Evolutionary conservation across 177 flowering plant species (phyloP).

Genomic region (Tripterygium wilfordii): DNA sequence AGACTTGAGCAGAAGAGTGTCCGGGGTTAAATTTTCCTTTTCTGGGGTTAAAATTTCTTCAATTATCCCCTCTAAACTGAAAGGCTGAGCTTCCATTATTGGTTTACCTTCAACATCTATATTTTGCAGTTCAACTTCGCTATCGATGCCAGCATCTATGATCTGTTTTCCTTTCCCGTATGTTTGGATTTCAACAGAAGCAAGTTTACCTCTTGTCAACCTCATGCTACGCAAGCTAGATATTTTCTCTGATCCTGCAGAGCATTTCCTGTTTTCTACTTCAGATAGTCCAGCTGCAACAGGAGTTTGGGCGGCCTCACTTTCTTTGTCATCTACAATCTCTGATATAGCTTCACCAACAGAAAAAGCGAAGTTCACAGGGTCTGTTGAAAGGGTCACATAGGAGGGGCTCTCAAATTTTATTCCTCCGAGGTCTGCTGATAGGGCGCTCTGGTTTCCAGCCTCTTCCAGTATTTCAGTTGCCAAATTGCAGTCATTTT

Average conservation of each 20-base stretch:
- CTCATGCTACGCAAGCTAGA: constrained; percentile 29
- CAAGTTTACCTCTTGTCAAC: constrained; percentile 60
- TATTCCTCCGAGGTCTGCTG: background rate
- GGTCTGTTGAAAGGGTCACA: constrained; percentile 2
- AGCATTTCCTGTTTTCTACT: constrained; percentile 11
- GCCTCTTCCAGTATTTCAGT: background rate
- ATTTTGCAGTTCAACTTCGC: constrained; percentile 7
- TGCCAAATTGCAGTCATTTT: too few species aligned
- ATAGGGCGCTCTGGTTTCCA: constrained; percentile 3
- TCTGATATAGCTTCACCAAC: constrained; percentile 7
- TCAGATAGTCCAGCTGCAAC: constrained; percentile 3
- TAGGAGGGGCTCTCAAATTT: constrained; percentile 2
- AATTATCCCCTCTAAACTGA: constrained; percentile 23
- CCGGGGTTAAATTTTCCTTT: constrained; percentile 69
- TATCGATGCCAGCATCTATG: background rate
- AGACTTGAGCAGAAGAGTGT: constrained; percentile 25
- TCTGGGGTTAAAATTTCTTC: constrained; percentile 57
- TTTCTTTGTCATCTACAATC: constrained; percentile 8
- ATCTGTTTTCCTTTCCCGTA: constrained; percentile 19
- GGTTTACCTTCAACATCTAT: constrained; percentile 12
- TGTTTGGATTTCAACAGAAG: constrained; percentile 35
- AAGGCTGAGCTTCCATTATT: constrained; percentile 22
- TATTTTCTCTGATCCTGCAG: constrained; percentile 19
- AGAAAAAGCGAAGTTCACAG: constrained; percentile 11
- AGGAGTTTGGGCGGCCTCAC: constrained; percentile 10